These are phyloP conservation scores for Candida hispaniensis DNA, from an alignment of 805 yeast genomes.

Conservation along the genomic window DNA sequence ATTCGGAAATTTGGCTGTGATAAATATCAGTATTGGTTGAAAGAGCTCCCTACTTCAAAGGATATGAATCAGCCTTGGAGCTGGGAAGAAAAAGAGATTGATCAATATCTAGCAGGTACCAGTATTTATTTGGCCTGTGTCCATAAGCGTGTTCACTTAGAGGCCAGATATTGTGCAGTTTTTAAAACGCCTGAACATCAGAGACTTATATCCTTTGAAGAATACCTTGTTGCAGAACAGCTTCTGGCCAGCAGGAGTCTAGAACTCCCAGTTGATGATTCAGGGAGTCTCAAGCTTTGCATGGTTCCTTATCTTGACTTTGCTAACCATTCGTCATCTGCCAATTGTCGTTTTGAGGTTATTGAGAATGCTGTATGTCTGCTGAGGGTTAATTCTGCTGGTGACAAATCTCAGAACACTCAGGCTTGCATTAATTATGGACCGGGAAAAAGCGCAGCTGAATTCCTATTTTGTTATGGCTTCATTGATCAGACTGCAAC, in stretches of 20 bases:
- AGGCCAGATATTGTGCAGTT: conserved; percentile 21
- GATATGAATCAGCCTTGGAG: conserved; percentile 27
- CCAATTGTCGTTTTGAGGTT: conserved; percentile 33
- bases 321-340: conserved; percentile 35
- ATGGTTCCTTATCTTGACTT: conserved; percentile 47
- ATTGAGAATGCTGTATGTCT: conserved; percentile 1
- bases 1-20: conserved; percentile 18
- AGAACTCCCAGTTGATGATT: conserved; percentile 22
- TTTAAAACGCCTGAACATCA: conserved; percentile 15
- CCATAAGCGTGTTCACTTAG: conserved; percentile 21
- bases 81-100: conserved; percentile 24
- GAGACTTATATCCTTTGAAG: conserved; percentile 1
- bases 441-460: conserved; percentile 28
- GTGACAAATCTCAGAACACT: too few relatives aligned
- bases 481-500: conserved; percentile 22
- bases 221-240: conserved; percentile 26
- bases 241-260: conserved; percentile 31
- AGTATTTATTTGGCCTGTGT: conserved; percentile 24
- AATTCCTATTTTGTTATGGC: conserved; percentile 33
- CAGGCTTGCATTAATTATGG: conserved; percentile 32
- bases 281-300: conserved; percentile 27
- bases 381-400: too few relatives aligned
- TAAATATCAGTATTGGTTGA: conserved; percentile 19
- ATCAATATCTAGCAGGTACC: conserved; percentile 20
- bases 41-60: conserved; percentile 23